A percentile compares a stretch with the other conserved stretches of the same genome.
phyloP scores from a whole-genome alignment of 2,329 filamentous ascomycete species.

The Diaporthe ilicicola region DNA sequence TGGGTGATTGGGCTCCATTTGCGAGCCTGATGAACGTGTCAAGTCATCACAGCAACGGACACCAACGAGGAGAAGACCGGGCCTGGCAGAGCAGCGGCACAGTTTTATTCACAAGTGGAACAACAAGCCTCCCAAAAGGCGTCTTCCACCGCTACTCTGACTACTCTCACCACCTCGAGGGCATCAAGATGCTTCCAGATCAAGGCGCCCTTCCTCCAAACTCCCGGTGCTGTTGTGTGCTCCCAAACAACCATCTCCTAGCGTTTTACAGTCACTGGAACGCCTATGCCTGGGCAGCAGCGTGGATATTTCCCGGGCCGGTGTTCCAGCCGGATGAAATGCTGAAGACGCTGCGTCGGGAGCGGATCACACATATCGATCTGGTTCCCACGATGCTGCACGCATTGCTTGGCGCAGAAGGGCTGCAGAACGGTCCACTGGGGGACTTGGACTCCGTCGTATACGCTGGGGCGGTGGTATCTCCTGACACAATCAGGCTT shows the following conservation, averaged over 20 bases:
- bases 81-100: background rate
- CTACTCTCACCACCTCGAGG: background rate
- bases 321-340: background rate
- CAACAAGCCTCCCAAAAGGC: background rate
- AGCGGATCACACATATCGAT: background rate
- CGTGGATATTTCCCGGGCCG: background rate
- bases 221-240: background rate
- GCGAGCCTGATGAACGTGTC: background rate
- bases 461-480: background rate
- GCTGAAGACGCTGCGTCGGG: background rate
- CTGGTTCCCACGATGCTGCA: background rate
- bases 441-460: background rate
- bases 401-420: background rate
- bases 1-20: background rate
- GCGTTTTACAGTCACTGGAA: slow-evolving; percentile 11
- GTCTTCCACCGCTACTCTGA: background rate
- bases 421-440: background rate
- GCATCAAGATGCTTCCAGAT: slow-evolving; percentile 9
- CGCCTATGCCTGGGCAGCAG: background rate
- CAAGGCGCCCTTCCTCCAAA: background rate
- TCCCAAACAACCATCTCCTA: background rate
- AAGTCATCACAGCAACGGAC: background rate
- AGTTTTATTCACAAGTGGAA: background rate
- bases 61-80: no score
- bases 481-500: background rate